A percentile compares a stretch with the other conserved stretches of the same genome.
Evolutionary conservation across 2,329 filamentous ascomycete species (phyloP).

Genomic region (Botrytis squamosa): DNA sequence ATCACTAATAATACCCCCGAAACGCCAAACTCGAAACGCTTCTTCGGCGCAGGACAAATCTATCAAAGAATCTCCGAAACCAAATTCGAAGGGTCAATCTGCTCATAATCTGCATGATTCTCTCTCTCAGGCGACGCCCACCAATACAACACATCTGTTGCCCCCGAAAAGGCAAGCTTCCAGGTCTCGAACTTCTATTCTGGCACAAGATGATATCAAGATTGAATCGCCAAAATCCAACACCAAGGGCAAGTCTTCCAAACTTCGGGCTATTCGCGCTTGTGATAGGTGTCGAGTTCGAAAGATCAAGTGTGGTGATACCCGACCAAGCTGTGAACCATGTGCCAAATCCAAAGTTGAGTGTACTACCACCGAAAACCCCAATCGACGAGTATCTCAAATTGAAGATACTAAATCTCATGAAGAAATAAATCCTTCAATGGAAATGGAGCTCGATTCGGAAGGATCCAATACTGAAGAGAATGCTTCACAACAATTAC

Average conservation of each 20-base stretch:
- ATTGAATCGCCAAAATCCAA: background rate
- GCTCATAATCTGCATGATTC: background rate
- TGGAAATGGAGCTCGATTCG: slow-evolving; percentile 12
- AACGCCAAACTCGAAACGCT: background rate
- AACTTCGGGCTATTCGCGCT: background rate
- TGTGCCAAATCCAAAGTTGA: background rate
- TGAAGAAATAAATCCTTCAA: background rate
- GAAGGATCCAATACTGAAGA: slow-evolving; percentile 10
- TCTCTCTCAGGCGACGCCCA: background rate
- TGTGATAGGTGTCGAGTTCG: slow-evolving; percentile 5
- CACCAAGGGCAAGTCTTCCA: background rate
- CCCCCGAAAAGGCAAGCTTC: background rate
- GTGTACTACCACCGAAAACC: slow-evolving; percentile 2
- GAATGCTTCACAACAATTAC: slow-evolving; percentile 18
- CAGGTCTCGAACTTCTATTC: background rate
- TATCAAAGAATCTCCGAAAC: background rate
- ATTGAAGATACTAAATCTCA: background rate
- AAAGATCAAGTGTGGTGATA: slow-evolving; percentile 8
- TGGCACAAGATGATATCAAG: background rate
- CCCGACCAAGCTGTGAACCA: slow-evolving; percentile 3
- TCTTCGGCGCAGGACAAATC: background rate
- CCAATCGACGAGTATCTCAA: background rate
- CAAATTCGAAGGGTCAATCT: background rate
- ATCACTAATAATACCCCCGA: background rate
- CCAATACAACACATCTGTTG: background rate